These are phyloP conservation scores for Osmanthus fragrans DNA, from an alignment of 257 asterid species.

Conservation along the genomic window DNA sequence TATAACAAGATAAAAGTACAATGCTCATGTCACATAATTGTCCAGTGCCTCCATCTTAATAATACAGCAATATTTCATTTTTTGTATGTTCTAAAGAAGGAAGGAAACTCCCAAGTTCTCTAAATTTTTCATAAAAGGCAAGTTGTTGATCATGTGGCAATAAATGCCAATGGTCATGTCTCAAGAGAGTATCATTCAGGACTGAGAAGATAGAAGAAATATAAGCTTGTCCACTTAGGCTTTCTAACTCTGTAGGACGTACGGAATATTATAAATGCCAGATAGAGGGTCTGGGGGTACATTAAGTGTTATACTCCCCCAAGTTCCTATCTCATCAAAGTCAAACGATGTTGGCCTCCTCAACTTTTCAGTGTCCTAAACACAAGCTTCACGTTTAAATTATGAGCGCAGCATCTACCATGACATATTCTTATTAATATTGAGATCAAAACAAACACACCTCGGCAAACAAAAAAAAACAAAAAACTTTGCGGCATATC, in stretches of 20 bases:
- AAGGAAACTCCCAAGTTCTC: neutral
- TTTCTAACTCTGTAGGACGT: neutral
- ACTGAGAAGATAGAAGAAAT: constrained; percentile 8
- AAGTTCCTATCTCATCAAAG: neutral
- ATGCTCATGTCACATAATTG: neutral
- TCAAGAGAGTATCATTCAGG: neutral
- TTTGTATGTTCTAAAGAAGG: neutral
- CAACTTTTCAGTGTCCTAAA: neutral
- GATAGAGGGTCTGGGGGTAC: neutral
- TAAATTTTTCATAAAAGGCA: neutral
- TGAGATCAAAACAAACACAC: neutral
- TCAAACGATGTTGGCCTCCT: neutral
- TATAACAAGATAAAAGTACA: neutral
- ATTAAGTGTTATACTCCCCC: neutral
- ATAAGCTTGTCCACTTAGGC: neutral
- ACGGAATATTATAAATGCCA: neutral
- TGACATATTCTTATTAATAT: neutral
- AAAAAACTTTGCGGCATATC: neutral
- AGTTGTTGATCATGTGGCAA: neutral
- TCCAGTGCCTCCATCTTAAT: neutral
- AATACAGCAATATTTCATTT: neutral
- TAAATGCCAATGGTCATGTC: neutral
- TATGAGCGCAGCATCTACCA: neutral
- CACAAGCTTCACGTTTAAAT: neutral
- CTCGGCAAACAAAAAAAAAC: neutral